Evolutionary conservation across 2,329 filamentous ascomycete species (phyloP).

Genomic region (Bipolaris oryzae): DNA sequence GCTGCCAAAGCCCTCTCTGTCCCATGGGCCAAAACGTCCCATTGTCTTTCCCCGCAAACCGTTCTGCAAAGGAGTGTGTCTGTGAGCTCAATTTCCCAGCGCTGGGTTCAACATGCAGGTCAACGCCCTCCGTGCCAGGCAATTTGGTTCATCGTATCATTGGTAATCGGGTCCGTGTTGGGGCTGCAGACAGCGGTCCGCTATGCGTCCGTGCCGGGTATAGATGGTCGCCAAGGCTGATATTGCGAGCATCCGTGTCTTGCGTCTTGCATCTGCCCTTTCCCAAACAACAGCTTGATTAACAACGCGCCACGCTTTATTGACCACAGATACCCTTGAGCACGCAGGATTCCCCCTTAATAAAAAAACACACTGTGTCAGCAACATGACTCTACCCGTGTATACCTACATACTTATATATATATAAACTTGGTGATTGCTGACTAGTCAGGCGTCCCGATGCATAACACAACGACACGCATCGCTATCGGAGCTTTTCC

Average conservation of each 20-base stretch:
- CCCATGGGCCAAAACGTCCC: background rate
- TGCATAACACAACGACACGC: background rate
- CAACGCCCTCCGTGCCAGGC: slow-evolving; percentile 12
- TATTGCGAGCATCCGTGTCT: background rate
- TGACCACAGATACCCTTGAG: background rate
- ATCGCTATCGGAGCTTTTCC: background rate
- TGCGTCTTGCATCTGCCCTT: too few relatives aligned
- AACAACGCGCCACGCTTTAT: background rate
- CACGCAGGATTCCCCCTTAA: background rate
- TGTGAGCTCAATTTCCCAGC: slow-evolving; percentile 4
- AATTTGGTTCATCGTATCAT: slow-evolving; percentile 5
- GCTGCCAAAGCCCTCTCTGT: too few relatives aligned
- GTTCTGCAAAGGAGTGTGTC: background rate
- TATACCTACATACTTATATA: too few relatives aligned
- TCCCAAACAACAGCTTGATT: background rate
- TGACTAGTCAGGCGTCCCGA: background rate
- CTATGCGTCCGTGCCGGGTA: slow-evolving; percentile 11
- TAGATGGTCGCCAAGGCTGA: too few relatives aligned
- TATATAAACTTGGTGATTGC: background rate
- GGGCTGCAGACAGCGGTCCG: slow-evolving; percentile 18
- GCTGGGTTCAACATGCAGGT: slow-evolving; percentile 10
- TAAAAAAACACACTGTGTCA: background rate
- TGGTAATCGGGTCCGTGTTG: slow-evolving; percentile 15
- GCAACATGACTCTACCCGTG: background rate
- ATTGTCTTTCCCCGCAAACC: background rate